phyloP scores from a whole-genome alignment of 2,329 filamentous ascomycete species.

The Fusarium stilboides region DNA sequence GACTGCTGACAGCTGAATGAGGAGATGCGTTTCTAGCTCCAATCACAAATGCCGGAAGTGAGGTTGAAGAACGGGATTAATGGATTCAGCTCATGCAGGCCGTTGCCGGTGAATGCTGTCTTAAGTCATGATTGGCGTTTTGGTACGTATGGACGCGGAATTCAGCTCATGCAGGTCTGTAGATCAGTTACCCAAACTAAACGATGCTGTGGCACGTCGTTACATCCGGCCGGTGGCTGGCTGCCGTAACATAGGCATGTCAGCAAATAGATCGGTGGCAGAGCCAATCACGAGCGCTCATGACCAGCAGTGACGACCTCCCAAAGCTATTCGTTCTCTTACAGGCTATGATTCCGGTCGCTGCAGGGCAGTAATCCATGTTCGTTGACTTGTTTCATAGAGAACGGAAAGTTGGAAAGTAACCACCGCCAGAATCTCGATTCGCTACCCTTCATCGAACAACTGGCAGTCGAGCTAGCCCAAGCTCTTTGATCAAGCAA shows the following conservation, averaged over 20 bases:
- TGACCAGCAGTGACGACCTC: neutral
- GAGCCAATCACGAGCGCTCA: fast-evolving
- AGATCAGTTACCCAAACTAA: neutral
- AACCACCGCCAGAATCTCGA: too few species aligned
- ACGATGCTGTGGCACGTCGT: neutral
- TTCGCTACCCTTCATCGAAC: neutral
- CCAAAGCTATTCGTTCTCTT: fast-evolving
- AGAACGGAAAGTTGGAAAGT: too few species aligned
- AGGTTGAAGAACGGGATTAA: neutral
- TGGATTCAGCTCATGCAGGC: neutral
- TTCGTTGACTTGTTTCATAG: too few species aligned
- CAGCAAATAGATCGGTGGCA: slow-evolving; percentile 9
- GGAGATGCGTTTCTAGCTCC: neutral
- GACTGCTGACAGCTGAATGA: neutral
- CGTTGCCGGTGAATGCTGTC: neutral
- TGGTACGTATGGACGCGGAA: neutral
- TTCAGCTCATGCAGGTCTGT: neutral
- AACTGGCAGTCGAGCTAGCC: neutral
- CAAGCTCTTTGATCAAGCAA: fast-evolving
- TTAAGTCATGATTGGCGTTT: neutral
- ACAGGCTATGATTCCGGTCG: neutral
- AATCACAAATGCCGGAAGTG: neutral
- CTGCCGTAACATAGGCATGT: neutral
- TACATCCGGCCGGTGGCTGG: too few species aligned
- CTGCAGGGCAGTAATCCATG: neutral